A percentile compares a stretch with the other conserved stretches of the same genome.
phyloP scores from a whole-genome alignment of 495 filamentous ascomycete species.

The Mytilinidion resinicola region DNA sequence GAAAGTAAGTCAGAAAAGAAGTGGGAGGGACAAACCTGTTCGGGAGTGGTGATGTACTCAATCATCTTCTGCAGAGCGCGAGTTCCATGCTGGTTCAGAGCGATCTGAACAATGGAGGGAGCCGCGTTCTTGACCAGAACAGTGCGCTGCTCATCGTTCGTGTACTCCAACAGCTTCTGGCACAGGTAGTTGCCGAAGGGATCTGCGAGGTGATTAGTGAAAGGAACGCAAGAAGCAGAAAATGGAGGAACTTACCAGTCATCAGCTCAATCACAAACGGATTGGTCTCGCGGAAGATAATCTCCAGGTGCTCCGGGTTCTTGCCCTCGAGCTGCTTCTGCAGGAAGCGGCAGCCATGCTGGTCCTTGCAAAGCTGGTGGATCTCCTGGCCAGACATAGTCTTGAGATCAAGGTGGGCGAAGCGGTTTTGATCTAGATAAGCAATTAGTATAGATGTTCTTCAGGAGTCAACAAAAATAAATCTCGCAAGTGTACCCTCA shows the following conservation, averaged over 20 bases:
- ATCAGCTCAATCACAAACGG: constrained; percentile 91
- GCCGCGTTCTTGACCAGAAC: constrained; percentile 83
- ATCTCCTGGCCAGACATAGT: constrained; percentile 66
- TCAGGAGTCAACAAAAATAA: background rate
- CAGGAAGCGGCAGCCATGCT: constrained; percentile 90
- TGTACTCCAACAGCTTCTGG: constrained; percentile 92
- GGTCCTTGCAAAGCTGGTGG: constrained; percentile 87
- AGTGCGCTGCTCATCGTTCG: constrained; percentile 89
- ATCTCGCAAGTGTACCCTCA: constrained; percentile 43
- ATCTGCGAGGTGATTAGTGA: constrained; percentile 45
- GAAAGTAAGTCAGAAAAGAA: background rate
- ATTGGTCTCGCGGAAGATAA: constrained; percentile 90
- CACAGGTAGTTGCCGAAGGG: constrained; percentile 98
- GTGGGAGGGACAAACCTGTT: constrained; percentile 41
- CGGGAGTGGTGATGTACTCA: constrained; percentile 77
- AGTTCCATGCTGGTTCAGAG: constrained; percentile 93
- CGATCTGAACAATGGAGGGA: constrained; percentile 78
- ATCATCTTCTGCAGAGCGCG: constrained; percentile 99
- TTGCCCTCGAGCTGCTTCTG: constrained; percentile 96
- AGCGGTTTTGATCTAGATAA: constrained; percentile 52
- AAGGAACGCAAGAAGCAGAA: background rate
- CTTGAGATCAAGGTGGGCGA: constrained; percentile 70
- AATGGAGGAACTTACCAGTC: constrained; percentile 55
- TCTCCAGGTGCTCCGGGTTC: constrained; percentile 70
- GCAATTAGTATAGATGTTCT: background rate